A percentile compares a stretch with the other conserved stretches of the same genome.
Evolutionary conservation across 352 stramenopile genomes (phyloP).

Genomic region (Poterioochromonas sp.): DNA sequence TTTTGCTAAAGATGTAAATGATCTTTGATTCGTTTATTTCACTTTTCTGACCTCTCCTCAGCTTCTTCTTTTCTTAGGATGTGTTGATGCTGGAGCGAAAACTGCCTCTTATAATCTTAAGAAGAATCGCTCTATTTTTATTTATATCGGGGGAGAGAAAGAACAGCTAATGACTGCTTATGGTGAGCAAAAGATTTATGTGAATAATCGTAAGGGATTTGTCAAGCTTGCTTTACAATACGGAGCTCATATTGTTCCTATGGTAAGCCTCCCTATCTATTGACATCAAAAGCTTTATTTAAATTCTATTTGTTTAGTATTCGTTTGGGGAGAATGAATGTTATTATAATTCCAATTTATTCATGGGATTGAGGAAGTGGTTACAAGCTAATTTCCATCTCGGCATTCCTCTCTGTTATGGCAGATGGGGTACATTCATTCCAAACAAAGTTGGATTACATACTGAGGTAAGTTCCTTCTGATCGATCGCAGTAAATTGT

Average conservation of each 20-base stretch:
- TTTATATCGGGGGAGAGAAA: conserved; percentile 36
- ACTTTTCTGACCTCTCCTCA: neutral
- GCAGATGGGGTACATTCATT: conserved; percentile 21
- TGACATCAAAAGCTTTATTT: neutral
- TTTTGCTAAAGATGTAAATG: conserved; percentile 35
- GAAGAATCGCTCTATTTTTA: conserved; percentile 24
- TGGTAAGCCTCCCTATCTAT: conserved; percentile 12
- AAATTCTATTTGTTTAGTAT: conserved; percentile 17
- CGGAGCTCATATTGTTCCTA: conserved; percentile 36
- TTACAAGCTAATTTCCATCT: conserved; percentile 22
- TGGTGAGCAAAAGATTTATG: conserved; percentile 32
- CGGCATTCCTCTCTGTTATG: conserved; percentile 7
- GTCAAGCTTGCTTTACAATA: conserved; percentile 36
- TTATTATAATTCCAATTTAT: conserved; percentile 31
- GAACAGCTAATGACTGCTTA: conserved; percentile 36
- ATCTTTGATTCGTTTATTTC: neutral
- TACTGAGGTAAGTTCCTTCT: neutral
- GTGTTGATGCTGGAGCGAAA: conserved; percentile 32
- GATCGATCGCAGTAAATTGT: neutral
- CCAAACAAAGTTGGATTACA: neutral
- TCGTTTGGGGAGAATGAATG: conserved; percentile 38
- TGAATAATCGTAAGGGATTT: conserved; percentile 37
- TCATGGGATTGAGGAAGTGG: conserved; percentile 17
- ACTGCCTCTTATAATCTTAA: conserved; percentile 35
- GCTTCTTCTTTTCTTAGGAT: conserved; percentile 36